Conservation (phyloP, 2,329 filamentous ascomycete genomes). For the Nothopassalora personata region DNA sequence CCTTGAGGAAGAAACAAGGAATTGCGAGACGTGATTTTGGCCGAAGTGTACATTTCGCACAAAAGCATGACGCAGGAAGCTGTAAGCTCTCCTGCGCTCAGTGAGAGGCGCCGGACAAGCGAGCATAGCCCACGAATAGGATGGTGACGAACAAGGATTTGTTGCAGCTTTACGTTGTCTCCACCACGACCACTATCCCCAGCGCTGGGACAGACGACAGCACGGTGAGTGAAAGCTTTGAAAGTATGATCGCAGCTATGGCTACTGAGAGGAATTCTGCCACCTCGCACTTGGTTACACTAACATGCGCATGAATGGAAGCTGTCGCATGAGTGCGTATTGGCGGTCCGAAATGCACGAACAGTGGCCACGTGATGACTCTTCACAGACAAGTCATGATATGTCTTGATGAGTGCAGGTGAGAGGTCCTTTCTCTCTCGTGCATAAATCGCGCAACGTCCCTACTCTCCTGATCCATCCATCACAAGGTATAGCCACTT, state of each 20-base stretch:
- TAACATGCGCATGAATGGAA: neutral
- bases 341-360: neutral
- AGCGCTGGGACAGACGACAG: neutral
- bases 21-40: neutral
- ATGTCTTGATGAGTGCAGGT: neutral
- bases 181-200: neutral
- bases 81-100: neutral
- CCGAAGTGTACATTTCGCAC: constrained; percentile 1
- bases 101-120: neutral
- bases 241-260: neutral
- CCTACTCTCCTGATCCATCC: no score
- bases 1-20: neutral
- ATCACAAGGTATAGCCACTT: no score
- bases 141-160: neutral
- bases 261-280: neutral
- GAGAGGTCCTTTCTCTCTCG: neutral
- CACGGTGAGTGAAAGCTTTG: neutral
- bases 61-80: constrained; percentile 1
- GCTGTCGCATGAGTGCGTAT: neutral
- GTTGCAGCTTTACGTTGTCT: neutral
- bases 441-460: neutral
- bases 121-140: neutral
- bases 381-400: neutral
- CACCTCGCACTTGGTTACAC: neutral
- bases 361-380: neutral